Base-by-base conservation (phyloP, 2,329 filamentous ascomycete genomes). In the Aureobasidium namibiae region DNA sequence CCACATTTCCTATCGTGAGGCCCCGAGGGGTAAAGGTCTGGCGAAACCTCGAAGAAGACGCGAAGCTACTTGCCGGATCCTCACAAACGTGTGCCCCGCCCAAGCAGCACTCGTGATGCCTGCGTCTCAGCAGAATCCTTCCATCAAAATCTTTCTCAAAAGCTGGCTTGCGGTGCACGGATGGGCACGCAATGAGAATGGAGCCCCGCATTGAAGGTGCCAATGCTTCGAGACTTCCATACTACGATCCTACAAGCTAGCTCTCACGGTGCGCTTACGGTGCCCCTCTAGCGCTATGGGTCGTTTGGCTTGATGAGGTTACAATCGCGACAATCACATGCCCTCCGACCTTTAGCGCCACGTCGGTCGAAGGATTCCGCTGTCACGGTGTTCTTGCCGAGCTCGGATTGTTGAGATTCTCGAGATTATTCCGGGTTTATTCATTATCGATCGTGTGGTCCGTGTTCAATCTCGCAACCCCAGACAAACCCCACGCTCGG, bases 101-200 rank as follows among this genome's bases (percentile, higher is more conserved):
- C n/a, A 24, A 52, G 14, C 5, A 21, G 10, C 24, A 26, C 36
- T 41, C 26, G 50, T 54, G 50, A 54, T 54, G 24, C 36, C 13
- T 54, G 50, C 50, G 36, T 54, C 50, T 54, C 50, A 54, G 38
- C 50, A 54, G 38, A 42, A 54, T 54, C 50, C 50, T 54, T 42
- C 50, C n/a, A n/a, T 39, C 21, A 41, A 54, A 52, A 39, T 39
- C 49, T 54, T 52, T 52, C 34, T 38, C n/a, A n/a, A n/a, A 33
- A 26, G 50, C 8, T 23, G 24, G n/a, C n/a, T n/a, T n/a, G n/a
- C n/a, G n/a, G n/a, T 31, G 36, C 48, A 36, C 48, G 34, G 16
- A 24, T 38, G 50, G 39, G 38, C 50, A 26, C 33, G n/a, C 16
- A 52, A 49, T 11, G 31, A 52, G 36, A n/a, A n/a, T n/a, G n/a